These are phyloP conservation scores for Rhodotorula sp. DNA, from an alignment of 1,284 basidiomycete species.

Conservation along the genomic window DNA sequence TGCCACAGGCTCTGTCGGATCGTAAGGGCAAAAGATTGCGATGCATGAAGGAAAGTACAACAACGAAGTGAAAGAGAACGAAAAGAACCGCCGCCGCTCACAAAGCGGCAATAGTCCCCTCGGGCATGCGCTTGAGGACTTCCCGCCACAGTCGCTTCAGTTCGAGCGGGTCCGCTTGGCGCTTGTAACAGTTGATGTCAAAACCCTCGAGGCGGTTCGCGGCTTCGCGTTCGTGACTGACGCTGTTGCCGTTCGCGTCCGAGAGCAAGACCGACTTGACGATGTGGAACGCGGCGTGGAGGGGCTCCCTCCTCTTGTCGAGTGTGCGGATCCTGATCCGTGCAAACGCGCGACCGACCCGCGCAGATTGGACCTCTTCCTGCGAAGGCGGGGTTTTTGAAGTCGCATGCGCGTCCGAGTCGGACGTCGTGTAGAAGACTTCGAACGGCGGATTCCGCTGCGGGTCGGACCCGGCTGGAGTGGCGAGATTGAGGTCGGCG, in stretches of 20 bases:
- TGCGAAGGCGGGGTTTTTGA: not conserved
- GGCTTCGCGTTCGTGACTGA: slow-evolving; percentile 1
- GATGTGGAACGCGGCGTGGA: slow-evolving; percentile 21
- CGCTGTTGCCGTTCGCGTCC: not conserved
- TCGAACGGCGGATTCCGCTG: not conserved
- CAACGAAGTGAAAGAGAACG: not conserved
- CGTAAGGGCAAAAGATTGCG: not conserved
- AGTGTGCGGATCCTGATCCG: slow-evolving; percentile 19
- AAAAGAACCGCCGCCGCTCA: not conserved
- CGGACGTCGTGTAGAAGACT: slow-evolving; percentile 7
- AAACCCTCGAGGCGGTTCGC: slow-evolving; percentile 17
- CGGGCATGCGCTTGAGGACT: slow-evolving; percentile 17
- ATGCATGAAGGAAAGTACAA: not conserved
- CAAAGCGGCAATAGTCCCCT: slow-evolving; percentile 9
- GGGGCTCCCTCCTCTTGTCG: slow-evolving; percentile 15
- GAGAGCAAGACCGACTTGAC: slow-evolving; percentile 22
- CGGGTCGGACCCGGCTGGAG: not conserved
- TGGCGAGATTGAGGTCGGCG: not conserved
- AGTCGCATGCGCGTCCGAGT: not conserved
- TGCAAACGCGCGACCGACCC: slow-evolving; percentile 13
- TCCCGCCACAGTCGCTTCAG: slow-evolving; percentile 35
- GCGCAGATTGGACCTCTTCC: not conserved
- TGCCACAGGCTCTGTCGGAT: too few species aligned
- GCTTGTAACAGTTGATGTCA: slow-evolving; percentile 33
- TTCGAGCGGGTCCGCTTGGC: slow-evolving; percentile 36